Base-by-base conservation (phyloP, 768 basidiomycete genomes). In the Gyrodon lividus region DNA sequence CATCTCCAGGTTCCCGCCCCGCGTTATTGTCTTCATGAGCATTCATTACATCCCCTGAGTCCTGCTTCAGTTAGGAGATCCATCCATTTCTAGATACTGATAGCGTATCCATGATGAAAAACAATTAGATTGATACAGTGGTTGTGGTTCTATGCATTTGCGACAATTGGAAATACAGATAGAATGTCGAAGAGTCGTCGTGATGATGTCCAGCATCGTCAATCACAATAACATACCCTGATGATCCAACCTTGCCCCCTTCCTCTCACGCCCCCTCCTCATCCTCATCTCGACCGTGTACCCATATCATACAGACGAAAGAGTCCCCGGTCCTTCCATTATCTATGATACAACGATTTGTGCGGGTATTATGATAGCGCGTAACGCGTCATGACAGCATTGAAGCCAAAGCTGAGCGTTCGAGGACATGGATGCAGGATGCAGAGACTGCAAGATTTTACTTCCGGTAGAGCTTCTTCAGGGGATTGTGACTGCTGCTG, bases 401-500 rank as follows among this genome's bases (percentile, higher is more conserved):
- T 45, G 46, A 49, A 31, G 39, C 41, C 40, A 44, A 54, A 23
- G 38, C 33, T 34, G 46, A 35, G 24, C 17, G 35, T n/a, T n/a
- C 51, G 37, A 47, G 13, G 5, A 31, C 10, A 31, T 9, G 12
- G 31, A 31, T 31, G 13, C 26, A 17, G 40, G 44, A n/a, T 47
- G n/a, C n/a, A n/a, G n/a, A n/a, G n/a, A n/a, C n/a, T n/a, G n/a
- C n/a, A n/a, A n/a, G n/a, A n/a, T n/a, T n/a, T 48, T 52, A 62
- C 39, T 63, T 66, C 38, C 60, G 71, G 61, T 69, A 74, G 34
- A 74, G 50, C 60, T 75, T 68, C 67, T 74, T 68, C 63, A 67
- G 41, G 10, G 62, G 59, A 58, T 57, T 66, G 59, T 57, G 53
- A 51, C 46, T 69, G 60, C 50, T 61, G 55, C 64, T 54, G 54